phyloP scores from a whole-genome alignment of 257 asterid species.

The Solanum medicagineum region DNA sequence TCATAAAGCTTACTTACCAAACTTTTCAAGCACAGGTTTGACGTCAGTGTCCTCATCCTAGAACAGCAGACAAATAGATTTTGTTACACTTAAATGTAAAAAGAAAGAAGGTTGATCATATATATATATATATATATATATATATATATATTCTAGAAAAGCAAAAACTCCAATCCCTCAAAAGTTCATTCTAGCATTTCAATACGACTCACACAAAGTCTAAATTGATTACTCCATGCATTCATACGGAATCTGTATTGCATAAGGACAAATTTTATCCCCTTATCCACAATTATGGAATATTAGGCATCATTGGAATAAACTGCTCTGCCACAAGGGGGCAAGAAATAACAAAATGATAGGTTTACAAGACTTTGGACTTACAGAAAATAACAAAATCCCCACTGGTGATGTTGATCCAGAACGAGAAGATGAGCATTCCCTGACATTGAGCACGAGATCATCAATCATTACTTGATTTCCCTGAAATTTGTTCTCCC shows the following conservation, averaged over 20 bases:
- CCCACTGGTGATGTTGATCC: slow-evolving; percentile 59
- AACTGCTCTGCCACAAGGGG: not conserved
- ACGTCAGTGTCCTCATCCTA: slow-evolving; percentile 51
- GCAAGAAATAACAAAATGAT: not conserved
- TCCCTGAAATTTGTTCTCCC: slow-evolving; percentile 15
- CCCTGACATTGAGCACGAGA: slow-evolving; percentile 53
- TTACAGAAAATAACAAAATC: slow-evolving; percentile 60
- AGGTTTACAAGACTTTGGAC: slow-evolving; percentile 5
- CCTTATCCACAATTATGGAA: not conserved
- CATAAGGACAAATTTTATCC: not conserved
- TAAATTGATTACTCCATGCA: not conserved
- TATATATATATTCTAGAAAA: not conserved
- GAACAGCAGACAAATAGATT: slow-evolving; percentile 25
- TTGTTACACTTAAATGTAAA: slow-evolving; percentile 14
- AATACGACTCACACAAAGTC: not conserved
- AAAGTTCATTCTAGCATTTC: not conserved
- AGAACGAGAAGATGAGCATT: slow-evolving; percentile 38
- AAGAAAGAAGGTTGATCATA: not conserved
- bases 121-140: not conserved
- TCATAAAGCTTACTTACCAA: slow-evolving; percentile 48
- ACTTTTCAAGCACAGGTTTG: slow-evolving; percentile 53
- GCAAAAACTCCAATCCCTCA: not conserved
- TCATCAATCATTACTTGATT: slow-evolving; percentile 27
- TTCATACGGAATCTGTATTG: not conserved
- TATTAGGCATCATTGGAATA: not conserved